These are phyloP conservation scores for Brassica rapa DNA, from an alignment of 345 rosid genomes.

Conservation along the genomic window DNA sequence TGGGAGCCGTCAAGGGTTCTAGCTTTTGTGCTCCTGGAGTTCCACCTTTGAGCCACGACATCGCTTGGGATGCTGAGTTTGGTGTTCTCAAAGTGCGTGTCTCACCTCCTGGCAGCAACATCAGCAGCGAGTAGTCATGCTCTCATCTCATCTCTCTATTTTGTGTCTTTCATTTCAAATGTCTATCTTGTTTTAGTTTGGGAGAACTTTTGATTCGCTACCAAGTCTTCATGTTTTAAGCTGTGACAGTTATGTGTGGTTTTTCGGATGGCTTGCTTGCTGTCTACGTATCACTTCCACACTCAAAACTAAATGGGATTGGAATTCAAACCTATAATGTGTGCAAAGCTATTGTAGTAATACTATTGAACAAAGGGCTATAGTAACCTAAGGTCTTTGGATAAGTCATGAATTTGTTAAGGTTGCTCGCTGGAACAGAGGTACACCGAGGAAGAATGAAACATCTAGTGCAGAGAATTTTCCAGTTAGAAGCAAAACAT, in stretches of 20 bases:
- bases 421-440: slow-evolving; percentile 54
- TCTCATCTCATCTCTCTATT: too few relatives aligned
- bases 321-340: neutral
- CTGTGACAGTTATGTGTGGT: neutral
- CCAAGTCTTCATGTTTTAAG: too few relatives aligned
- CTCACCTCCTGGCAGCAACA: too few relatives aligned
- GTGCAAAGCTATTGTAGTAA: neutral
- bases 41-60: too few relatives aligned
- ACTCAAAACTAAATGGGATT: neutral
- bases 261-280: neutral
- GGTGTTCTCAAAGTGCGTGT: too few relatives aligned
- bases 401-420: slow-evolving; percentile 55
- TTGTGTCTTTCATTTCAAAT: too few relatives aligned
- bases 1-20: too few relatives aligned
- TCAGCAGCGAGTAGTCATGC: too few relatives aligned
- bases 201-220: too few relatives aligned
- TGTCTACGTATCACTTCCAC: neutral
- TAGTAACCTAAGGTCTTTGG: slow-evolving; percentile 73
- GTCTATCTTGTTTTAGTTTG: too few relatives aligned
- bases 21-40: too few relatives aligned
- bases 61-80: too few relatives aligned
- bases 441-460: slow-evolving; percentile 76
- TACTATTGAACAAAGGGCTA: neutral
- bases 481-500: slow-evolving; percentile 20
- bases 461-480: slow-evolving; percentile 52